Base-by-base conservation (phyloP, 441 rosid species). In the Pelargonium myrrhifolium region DNA sequence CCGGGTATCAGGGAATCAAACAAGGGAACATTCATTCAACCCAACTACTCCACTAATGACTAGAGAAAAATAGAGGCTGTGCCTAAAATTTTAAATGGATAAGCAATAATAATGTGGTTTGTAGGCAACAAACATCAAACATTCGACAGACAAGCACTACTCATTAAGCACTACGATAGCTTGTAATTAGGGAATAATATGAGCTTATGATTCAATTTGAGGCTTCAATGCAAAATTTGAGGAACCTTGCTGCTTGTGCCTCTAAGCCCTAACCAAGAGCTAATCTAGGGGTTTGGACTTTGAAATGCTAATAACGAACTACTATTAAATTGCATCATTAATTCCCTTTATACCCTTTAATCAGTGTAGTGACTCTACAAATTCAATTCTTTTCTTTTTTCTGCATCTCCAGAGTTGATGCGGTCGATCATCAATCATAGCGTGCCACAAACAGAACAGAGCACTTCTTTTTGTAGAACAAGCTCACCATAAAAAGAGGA, bases 1-100 rank as follows among this genome's bases (percentile, higher is more conserved):
- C 86, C 80, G 69, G 87, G 67, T 72, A 68, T 75, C 61, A 65
- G 74, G 88, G 85, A 82, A 78, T 79, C 77, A 87, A 82, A 83
- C 83, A 78, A 66, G 86, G 84, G 79, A 82, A 78, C 82, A 80
- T 72, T 24, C 26, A 24, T 24, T 72, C 70, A 80, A 69, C 9
- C 72, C 81, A 83, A 81, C 86, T 65, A 78, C 84, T 79, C 88
- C 92, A 83, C 85, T 76, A 71, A 72, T 65, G 47, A 64, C 58
- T 51, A 51, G 18, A 15, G 9, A 51, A 51, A 6, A 21, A 21
- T 9, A 51, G 43, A 39, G 69, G 58, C 51, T 68, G 71, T 64
- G 74, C 63, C 39, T 37, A 26, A 9, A 12, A 22, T n/a, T 40
- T n/a, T 40, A 28, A 59, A 51, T 53, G 37, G 37, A 55, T 31